These are phyloP conservation scores for Neospermospora avenae DNA, from an alignment of 2,329 filamentous ascomycete species.

Conservation along the genomic window DNA sequence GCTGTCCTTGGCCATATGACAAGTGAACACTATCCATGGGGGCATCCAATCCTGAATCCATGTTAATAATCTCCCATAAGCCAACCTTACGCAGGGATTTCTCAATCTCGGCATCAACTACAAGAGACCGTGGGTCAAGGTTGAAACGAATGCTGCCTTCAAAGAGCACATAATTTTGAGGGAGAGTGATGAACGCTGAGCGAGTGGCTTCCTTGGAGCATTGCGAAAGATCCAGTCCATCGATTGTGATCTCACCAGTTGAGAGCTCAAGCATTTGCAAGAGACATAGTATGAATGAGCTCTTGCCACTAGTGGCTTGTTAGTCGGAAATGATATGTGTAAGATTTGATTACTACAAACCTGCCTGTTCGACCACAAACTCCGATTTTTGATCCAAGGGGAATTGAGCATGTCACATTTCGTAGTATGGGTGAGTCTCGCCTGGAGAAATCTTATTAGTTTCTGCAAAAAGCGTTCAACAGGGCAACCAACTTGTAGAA, in stretches of 20 bases:
- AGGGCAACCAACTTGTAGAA: conserved; percentile 21
- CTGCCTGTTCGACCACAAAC: conserved; percentile 46
- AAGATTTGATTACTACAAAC: conserved; percentile 8
- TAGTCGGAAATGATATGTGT: not conserved
- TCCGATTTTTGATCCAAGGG: conserved; percentile 47
- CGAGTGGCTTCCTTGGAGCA: conserved; percentile 40
- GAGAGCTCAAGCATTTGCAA: conserved; percentile 76
- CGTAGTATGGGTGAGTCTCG: conserved; percentile 26
- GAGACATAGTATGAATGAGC: conserved; percentile 45
- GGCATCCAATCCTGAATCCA: not conserved
- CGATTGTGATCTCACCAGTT: conserved; percentile 41
- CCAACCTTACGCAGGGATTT: conserved; percentile 75
- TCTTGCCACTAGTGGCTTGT: conserved; percentile 37
- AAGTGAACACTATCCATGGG: conserved; percentile 21
- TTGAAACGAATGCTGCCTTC: conserved; percentile 34
- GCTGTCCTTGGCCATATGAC: conserved; percentile 45
- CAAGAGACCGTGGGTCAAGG: conserved; percentile 37
- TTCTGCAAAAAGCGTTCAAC: not conserved
- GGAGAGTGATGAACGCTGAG: conserved; percentile 40
- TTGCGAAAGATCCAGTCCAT: conserved; percentile 2
- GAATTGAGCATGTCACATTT: conserved; percentile 40
- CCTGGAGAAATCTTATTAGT: not conserved
- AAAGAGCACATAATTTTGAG: conserved; percentile 43
- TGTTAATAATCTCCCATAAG: conserved; percentile 33
- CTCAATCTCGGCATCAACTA: conserved; percentile 66